Evolutionary conservation across 192 early-diverging fungal genomes (phyloP).

Genomic region (Backusella tuberculispora): DNA sequence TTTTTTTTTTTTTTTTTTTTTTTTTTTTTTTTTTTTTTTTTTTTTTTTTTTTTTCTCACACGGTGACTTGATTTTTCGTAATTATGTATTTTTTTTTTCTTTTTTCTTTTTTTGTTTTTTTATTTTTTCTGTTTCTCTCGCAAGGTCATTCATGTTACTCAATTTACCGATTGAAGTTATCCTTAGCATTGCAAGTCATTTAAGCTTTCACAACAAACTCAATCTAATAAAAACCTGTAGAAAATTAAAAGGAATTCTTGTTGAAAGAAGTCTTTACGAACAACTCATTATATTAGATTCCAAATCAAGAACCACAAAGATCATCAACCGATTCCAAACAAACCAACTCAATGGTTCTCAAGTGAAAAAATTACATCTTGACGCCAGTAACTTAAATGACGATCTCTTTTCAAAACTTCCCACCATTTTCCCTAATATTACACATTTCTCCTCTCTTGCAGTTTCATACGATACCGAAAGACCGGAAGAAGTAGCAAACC

Average conservation of each 20-base stretch:
- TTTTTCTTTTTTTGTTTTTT: neutral
- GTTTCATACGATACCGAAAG: neutral
- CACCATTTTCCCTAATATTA: neutral
- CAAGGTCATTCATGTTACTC: neutral
- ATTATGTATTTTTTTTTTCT: neutral
- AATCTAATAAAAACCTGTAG: neutral
- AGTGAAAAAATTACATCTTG: neutral
- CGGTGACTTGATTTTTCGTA: too few relatives aligned
- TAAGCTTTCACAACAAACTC: neutral
- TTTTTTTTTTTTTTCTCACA: too few relatives aligned
- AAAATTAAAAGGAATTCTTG: neutral
- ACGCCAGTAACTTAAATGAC: neutral
- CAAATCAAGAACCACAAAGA: neutral
- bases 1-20: too few relatives aligned
- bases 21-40: too few relatives aligned
- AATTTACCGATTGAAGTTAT: neutral
- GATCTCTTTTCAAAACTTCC: neutral
- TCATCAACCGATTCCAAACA: neutral
- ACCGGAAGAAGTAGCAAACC: neutral
- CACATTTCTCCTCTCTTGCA: neutral
- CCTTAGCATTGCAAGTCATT: neutral
- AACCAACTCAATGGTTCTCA: neutral
- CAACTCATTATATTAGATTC: neutral
- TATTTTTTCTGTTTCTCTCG: neutral
- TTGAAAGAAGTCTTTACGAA: neutral